Evolutionary conservation across 2,329 filamentous ascomycete species (phyloP).

Genomic region (Fusarium citri): DNA sequence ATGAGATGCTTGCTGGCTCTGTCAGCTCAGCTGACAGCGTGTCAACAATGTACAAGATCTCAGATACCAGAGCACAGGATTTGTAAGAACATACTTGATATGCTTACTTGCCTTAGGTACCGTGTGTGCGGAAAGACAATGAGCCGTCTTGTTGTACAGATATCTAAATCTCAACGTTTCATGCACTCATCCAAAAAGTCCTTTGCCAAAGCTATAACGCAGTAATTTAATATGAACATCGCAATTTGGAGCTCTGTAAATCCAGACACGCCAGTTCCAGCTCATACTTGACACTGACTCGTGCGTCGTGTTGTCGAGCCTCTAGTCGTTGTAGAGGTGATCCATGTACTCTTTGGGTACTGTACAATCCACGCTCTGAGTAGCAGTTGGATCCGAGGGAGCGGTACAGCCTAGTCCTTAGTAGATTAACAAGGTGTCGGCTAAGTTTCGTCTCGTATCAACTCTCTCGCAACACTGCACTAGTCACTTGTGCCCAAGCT

Average conservation of each 20-base stretch:
- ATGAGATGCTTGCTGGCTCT: neutral
- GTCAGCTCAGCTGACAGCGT: neutral
- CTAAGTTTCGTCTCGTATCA: conserved; percentile 34
- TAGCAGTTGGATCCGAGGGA: conserved; percentile 40
- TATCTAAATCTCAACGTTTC: neutral
- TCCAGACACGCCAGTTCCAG: neutral
- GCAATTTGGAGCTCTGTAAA: neutral
- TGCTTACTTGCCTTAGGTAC: neutral
- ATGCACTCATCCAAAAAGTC: neutral
- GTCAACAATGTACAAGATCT: neutral
- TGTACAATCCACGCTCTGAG: conserved; percentile 10
- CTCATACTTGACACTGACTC: neutral
- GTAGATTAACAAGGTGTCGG: conserved; percentile 24
- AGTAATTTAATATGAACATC: neutral
- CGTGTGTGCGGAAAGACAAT: neutral
- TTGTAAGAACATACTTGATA: neutral
- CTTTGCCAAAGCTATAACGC: neutral
- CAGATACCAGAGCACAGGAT: neutral
- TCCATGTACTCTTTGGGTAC: conserved; percentile 31
- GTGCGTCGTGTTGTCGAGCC: neutral
- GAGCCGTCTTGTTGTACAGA: neutral
- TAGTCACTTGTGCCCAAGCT: conserved; percentile 3
- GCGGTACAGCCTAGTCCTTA: conserved; percentile 43
- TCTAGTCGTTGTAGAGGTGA: neutral
- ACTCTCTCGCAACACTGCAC: conserved; percentile 7